Evolutionary conservation across 306 rosid genomes (phyloP).

Genomic region (Malus fusca): DNA sequence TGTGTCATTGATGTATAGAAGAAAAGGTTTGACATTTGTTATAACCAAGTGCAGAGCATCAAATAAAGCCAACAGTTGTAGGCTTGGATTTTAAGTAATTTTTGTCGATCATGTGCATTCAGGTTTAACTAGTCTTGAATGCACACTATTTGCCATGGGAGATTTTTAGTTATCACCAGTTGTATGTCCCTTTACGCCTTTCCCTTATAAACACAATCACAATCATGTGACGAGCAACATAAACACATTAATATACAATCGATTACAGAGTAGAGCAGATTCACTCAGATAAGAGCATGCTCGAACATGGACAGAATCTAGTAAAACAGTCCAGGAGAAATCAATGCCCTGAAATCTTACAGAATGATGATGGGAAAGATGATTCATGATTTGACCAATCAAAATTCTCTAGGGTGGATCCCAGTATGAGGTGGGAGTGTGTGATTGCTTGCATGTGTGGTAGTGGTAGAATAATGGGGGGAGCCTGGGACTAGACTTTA

Average conservation of each 20-base stretch:
- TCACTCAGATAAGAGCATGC: background rate
- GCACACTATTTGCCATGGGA: background rate
- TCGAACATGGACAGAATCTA: background rate
- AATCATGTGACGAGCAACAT: too few relatives aligned
- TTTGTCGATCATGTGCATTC: background rate
- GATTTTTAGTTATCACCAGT: too few relatives aligned
- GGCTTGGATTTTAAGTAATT: background rate
- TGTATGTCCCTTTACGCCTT: background rate
- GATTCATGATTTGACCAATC: constrained; percentile 12
- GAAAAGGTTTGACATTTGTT: constrained; percentile 18
- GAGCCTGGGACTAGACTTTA: background rate
- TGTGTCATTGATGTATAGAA: constrained; percentile 27
- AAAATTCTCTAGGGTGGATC: constrained; percentile 3
- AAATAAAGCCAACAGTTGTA: constrained; percentile 8
- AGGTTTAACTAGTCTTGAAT: too few relatives aligned
- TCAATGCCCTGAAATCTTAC: background rate
- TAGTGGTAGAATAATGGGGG: background rate
- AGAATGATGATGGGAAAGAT: background rate
- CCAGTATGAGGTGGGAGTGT: constrained; percentile 1
- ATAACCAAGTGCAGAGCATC: constrained; percentile 5
- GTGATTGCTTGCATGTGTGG: constrained; percentile 13
- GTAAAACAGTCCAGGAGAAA: background rate
- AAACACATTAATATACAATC: background rate
- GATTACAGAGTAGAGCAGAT: too few relatives aligned
- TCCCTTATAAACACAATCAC: too few relatives aligned